These are phyloP conservation scores for Tricholoma saponaceum DNA, from an alignment of 768 basidiomycete species.

Conservation along the genomic window DNA sequence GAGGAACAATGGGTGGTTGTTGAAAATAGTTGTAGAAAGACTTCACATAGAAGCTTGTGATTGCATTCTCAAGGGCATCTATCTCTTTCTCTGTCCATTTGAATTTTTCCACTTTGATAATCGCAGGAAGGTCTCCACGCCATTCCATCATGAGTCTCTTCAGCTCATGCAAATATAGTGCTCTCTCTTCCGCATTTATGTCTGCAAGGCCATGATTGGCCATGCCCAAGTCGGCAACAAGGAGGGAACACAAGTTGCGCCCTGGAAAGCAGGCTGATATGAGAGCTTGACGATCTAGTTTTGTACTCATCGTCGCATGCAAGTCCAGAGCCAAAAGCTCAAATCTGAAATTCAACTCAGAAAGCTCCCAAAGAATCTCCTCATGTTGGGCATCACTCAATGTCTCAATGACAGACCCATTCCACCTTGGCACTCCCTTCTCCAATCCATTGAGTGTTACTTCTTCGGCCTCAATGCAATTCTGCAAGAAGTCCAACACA, in stretches of 20 bases:
- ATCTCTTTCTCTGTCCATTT: neutral
- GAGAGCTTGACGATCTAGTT: neutral
- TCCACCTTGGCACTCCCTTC: neutral
- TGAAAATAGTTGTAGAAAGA: neutral
- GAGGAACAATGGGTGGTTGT: neutral
- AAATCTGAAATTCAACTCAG: slow-evolving; percentile 15
- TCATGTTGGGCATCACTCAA: slow-evolving; percentile 1
- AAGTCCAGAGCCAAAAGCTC: slow-evolving; percentile 17
- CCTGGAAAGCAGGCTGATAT: neutral
- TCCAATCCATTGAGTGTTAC: neutral
- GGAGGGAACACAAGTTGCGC: neutral
- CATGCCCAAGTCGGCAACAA: neutral
- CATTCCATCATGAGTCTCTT: neutral
- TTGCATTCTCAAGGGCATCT: neutral
- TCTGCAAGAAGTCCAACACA: slow-evolving; percentile 3
- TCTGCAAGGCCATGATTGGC: slow-evolving; percentile 10
- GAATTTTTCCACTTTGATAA: neutral
- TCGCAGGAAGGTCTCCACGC: neutral
- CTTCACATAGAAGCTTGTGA: neutral
- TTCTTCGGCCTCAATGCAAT: neutral
- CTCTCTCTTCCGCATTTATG: neutral
- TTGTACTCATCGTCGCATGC: neutral
- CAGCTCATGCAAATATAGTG: neutral
- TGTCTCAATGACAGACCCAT: neutral
- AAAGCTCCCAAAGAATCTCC: slow-evolving; percentile 16